Conservation (phyloP, 768 basidiomycete genomes). For the Phaeolepiota aurea region DNA sequence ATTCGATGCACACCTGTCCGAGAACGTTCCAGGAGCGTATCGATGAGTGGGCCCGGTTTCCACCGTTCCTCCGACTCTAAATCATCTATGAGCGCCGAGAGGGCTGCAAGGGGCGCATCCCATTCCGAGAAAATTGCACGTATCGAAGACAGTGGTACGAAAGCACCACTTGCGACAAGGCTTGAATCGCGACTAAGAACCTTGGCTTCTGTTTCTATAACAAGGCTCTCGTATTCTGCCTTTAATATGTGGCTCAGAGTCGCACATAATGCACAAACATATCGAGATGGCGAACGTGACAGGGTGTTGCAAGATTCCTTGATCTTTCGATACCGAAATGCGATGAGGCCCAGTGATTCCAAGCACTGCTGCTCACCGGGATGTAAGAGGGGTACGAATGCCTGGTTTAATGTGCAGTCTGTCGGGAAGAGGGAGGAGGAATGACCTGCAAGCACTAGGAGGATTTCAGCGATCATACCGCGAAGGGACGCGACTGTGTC, state of each 20-base stretch:
- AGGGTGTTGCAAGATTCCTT: constrained; percentile 44
- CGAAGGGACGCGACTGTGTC: constrained; percentile 6
- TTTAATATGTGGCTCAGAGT: constrained; percentile 66
- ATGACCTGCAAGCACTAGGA: constrained; percentile 83
- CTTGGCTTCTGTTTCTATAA: constrained; percentile 75
- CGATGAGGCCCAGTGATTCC: constrained; percentile 71
- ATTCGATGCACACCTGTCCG: constrained; percentile 76
- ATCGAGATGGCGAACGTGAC: constrained; percentile 57
- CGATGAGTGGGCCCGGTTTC: constrained; percentile 75
- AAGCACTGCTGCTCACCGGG: constrained; percentile 84
- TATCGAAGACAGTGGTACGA: constrained; percentile 80
- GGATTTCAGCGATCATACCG: constrained; percentile 80
- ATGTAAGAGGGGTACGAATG: constrained; percentile 67
- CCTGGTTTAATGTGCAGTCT: constrained; percentile 50
- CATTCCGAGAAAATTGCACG: constrained; percentile 81
- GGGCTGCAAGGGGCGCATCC: constrained; percentile 77
- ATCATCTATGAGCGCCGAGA: constrained; percentile 56
- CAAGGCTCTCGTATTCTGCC: constrained; percentile 72
- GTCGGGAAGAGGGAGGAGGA: constrained; percentile 72
- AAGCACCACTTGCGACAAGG: constrained; percentile 73
- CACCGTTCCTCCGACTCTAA: constrained; percentile 49
- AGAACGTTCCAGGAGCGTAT: constrained; percentile 64
- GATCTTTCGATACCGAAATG: constrained; percentile 67
- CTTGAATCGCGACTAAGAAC: constrained; percentile 66
- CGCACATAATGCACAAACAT: constrained; percentile 72